These are phyloP conservation scores for Ramularia endophylla DNA, from an alignment of 2,329 filamentous ascomycete genomes.

Conservation along the genomic window DNA sequence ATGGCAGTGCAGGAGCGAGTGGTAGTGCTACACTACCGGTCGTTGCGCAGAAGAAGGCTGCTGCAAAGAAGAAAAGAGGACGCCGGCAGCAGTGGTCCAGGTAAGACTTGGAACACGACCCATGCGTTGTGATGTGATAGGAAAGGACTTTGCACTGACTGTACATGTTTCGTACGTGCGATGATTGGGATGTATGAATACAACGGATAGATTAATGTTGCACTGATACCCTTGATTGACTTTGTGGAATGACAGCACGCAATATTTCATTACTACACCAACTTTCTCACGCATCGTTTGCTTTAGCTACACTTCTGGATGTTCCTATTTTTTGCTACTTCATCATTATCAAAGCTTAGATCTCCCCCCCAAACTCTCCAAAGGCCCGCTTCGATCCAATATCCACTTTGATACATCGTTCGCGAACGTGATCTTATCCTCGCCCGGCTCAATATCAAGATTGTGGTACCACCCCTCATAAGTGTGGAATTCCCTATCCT, in stretches of 20 bases:
- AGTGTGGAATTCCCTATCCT: constrained; percentile 64
- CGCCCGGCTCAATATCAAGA: constrained; percentile 34
- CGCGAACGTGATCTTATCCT: constrained; percentile 30
- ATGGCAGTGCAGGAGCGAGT: constrained; percentile 2
- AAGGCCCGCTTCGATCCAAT: constrained; percentile 17
- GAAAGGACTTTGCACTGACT: too few relatives aligned
- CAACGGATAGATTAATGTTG: too few relatives aligned
- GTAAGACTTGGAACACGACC: background rate
- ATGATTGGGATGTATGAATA: background rate
- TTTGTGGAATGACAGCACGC: too few relatives aligned
- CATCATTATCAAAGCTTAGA: constrained; percentile 9
- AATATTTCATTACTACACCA: too few relatives aligned
- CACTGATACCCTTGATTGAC: too few relatives aligned
- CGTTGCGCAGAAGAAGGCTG: constrained; percentile 1
- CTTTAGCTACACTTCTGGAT: too few relatives aligned
- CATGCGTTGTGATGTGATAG: too few relatives aligned
- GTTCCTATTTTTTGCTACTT: too few relatives aligned
- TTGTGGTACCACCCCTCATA: constrained; percentile 80
- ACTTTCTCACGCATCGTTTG: too few relatives aligned
- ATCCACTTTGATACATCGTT: constrained; percentile 32
- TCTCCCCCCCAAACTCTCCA: constrained; percentile 5
- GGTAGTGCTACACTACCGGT: background rate
- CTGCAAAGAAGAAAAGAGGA: constrained; percentile 5
- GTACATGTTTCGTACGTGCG: too few relatives aligned
- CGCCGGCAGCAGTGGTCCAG: constrained; percentile 7